Evolutionary conservation across 2,329 filamentous ascomycete genomes (phyloP), one percentile per base, ranked within the genome.

Genomic region (Aspergillus sp.): DNA sequence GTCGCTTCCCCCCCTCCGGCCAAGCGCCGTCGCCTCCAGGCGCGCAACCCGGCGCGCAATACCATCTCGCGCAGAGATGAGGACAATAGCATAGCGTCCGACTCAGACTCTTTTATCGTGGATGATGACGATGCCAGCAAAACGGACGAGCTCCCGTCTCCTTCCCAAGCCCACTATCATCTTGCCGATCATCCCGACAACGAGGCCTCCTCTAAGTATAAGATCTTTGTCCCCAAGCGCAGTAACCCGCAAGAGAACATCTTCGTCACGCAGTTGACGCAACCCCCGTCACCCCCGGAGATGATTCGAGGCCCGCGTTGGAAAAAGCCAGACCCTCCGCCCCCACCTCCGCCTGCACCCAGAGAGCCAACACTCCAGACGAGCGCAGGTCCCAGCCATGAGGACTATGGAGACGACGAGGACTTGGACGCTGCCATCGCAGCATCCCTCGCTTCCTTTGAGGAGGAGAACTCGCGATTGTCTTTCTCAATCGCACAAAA

Each of bases 281-380:
- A 76, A 48, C 73, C 75, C 36, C 66, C 68, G 49, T 80, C 78
- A 1, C 79, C 77, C 54, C 79, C 79, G 2, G 79, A 78, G 47
- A 68, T 73, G 53, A 77, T 80, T 50, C 73, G 79, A 56, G 77
- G 78, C 1, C 74, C 79, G 10, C 73, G 78, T 51, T 81, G 78
- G 73, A 77, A 72, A 55, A 79, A 76, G 54, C 72, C 74, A 14
- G 68, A 65, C 36, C 60, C 65, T 9, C 60, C 62, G 50, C 52
- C 62, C 33, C 58, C 63, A 35, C 45, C 36, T 45, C 43, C 50
- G 19, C 50, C 51, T 22, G 47, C 43, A 8, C 48, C 57, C 36
- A 30, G 35, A 45, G 32, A 33, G 24, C 30, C 32, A 8, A n/a
- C 20, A 17, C 22, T 4, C 19, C 19, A 32, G 47, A 13, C 44